phyloP scores from a whole-genome alignment of 805 yeast species.

The Cyberlindnera mycetangii region DNA sequence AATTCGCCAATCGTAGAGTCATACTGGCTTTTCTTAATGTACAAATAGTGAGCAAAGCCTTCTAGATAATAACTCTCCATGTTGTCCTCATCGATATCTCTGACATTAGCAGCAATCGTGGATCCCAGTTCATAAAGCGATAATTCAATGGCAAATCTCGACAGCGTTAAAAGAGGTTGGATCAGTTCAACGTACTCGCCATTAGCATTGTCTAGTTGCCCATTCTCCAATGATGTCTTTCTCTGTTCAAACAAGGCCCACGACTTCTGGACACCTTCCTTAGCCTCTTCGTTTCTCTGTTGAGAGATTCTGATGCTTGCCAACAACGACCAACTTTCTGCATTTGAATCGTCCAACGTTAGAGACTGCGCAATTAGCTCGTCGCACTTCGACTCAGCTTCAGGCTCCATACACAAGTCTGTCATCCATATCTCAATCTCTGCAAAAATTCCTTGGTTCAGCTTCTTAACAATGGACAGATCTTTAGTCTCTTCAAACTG shows the following conservation, averaged over 20 bases:
- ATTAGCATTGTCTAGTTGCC: slow-evolving; percentile 39
- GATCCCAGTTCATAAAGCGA: slow-evolving; percentile 66
- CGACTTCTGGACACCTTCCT: slow-evolving; percentile 58
- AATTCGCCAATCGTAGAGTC: slow-evolving; percentile 14
- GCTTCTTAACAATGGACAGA: slow-evolving; percentile 47
- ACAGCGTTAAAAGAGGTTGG: slow-evolving; percentile 69
- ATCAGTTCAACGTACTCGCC: slow-evolving; percentile 61
- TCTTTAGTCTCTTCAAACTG: slow-evolving; percentile 32
- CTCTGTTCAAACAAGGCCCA: slow-evolving; percentile 66
- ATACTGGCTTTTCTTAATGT: slow-evolving; percentile 35
- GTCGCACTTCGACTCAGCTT: slow-evolving; percentile 83
- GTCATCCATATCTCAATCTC: slow-evolving; percentile 97
- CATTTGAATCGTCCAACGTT: slow-evolving; percentile 48
- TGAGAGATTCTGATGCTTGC: slow-evolving; percentile 91
- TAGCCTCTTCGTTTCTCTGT: slow-evolving; percentile 70
- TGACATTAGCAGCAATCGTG: slow-evolving; percentile 60
- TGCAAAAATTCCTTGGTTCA: slow-evolving; percentile 77
- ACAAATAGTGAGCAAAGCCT: slow-evolving; percentile 66
- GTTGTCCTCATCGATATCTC: slow-evolving; percentile 81
- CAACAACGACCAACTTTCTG: slow-evolving; percentile 79
- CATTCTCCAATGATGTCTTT: slow-evolving; percentile 48
- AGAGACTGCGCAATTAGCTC: slow-evolving; percentile 62
- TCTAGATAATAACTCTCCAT: slow-evolving; percentile 81
- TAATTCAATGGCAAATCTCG: slow-evolving; percentile 75
- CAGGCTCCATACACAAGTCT: slow-evolving; percentile 89